These are phyloP conservation scores for Kluyveromyces sp. DNA, from an alignment of 1,139 yeast genomes.

Conservation along the genomic window DNA sequence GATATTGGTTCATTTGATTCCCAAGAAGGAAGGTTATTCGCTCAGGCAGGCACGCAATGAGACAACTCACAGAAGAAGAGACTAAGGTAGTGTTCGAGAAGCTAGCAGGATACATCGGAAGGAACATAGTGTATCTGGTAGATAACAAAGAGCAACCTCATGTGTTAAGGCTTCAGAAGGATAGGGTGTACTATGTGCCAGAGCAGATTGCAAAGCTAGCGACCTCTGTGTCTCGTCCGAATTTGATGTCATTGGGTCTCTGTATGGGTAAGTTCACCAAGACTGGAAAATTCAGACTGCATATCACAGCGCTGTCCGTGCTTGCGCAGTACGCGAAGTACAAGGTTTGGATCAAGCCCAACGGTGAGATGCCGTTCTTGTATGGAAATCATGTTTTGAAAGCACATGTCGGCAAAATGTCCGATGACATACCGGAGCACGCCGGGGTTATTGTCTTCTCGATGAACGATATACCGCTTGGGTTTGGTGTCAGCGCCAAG, in stretches of 20 bases:
- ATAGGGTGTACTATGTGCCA: slow-evolving; percentile 86
- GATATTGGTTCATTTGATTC: no score
- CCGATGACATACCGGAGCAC: slow-evolving; percentile 96
- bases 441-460: slow-evolving; percentile 89
- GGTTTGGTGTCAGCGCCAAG: slow-evolving; percentile 93
- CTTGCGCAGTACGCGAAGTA: slow-evolving; percentile 84
- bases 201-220: slow-evolving; percentile 82
- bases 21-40: no score
- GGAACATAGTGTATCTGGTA: slow-evolving; percentile 81
- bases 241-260: slow-evolving; percentile 85
- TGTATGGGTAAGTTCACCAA: slow-evolving; percentile 97
- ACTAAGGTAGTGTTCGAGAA: slow-evolving; percentile 94
- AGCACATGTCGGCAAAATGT: slow-evolving; percentile 95
- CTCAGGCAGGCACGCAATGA: slow-evolving; percentile 46
- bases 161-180: slow-evolving; percentile 93
- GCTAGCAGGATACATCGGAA: slow-evolving; percentile 90
- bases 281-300: slow-evolving; percentile 92
- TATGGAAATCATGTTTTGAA: slow-evolving; percentile 95
- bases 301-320: slow-evolving; percentile 81
- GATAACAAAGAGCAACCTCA: slow-evolving; percentile 88
- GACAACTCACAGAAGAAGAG: slow-evolving; percentile 95
- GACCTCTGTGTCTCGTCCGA: slow-evolving; percentile 80
- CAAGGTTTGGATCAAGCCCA: slow-evolving; percentile 92
- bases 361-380: slow-evolving; percentile 97
- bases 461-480: slow-evolving; percentile 89